Conservation (phyloP, 2,329 filamentous ascomycete species). For the Ophiostoma australiae region DNA sequence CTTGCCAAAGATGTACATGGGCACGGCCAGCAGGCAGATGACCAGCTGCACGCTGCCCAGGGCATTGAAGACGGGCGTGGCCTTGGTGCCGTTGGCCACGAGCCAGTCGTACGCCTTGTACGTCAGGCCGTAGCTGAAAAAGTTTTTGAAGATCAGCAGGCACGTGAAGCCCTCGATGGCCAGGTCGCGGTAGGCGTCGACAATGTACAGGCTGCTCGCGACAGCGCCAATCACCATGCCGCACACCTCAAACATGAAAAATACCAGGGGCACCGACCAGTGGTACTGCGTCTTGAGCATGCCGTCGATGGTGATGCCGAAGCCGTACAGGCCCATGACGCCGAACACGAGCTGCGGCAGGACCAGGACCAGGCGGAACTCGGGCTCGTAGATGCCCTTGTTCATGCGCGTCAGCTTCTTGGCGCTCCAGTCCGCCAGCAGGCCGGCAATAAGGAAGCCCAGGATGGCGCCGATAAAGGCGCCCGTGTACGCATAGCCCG, state of each 20-base stretch:
- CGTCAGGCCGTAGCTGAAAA: conserved; percentile 82
- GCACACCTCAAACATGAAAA: conserved; percentile 77
- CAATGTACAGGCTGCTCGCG: conserved; percentile 78
- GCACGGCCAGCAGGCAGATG: conserved; percentile 69
- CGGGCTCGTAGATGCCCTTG: conserved; percentile 79
- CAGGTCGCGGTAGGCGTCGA: conserved; percentile 85
- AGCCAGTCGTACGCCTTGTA: conserved; percentile 85
- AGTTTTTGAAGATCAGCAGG: conserved; percentile 88
- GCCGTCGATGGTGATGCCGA: conserved; percentile 66
- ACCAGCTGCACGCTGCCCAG: conserved; percentile 73
- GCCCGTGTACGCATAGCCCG: conserved; percentile 81
- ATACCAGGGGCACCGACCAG: conserved; percentile 71
- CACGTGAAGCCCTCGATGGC: conserved; percentile 85
- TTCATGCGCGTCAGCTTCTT: conserved; percentile 68
- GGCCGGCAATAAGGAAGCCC: conserved; percentile 70
- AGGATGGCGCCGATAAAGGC: conserved; percentile 78
- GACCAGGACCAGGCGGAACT: conserved; percentile 80
- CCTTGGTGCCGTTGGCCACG: conserved; percentile 55
- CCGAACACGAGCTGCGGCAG: conserved; percentile 76
- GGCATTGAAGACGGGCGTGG: conserved; percentile 55
- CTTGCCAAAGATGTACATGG: conserved; percentile 75
- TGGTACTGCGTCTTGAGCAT: conserved; percentile 53
- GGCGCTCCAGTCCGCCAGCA: conserved; percentile 68
- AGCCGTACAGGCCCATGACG: conserved; percentile 75
- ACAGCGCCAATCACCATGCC: conserved; percentile 92